Base-by-base conservation (phyloP, 345 rosid genomes). In the Raphanus sativus region DNA sequence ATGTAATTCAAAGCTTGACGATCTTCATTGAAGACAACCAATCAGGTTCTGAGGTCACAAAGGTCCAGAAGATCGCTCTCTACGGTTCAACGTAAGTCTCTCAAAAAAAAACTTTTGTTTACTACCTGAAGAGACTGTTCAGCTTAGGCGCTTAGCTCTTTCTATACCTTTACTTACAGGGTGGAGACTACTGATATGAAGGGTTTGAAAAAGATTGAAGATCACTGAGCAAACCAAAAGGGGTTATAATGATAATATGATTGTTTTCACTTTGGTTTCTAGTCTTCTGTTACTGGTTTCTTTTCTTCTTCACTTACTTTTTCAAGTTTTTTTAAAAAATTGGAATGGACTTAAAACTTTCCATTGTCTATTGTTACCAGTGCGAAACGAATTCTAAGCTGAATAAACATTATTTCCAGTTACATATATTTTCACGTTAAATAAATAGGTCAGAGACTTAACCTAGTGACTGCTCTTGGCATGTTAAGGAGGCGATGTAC, bases 161-260 rank as follows among this genome's bases (percentile, higher is more conserved):
- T 48, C 21, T 48, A n/a, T n/a, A 48, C 55, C 55, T 13, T 48
- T 13, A 21, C 6, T 50, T 25, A 10, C 87, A 90, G 96, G 76
- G 96, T 89, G 78, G 93, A 89, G 83, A 90, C 93, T 2, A 90
- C 93, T 29, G 96, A 90, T 86, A 87, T 90, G 93, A 90, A 90
- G 79, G 86, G 93, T 6, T 84, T 90, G 87, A 90, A 89, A 85
- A 89, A 90, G 83, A 77, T 90, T 13, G 96, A 90, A 83, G 91
- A 87, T 42, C 91, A 87, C 50, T 89, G 79, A 86, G 72, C 54
- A 67, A 67, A 50, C 74, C 21, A 21, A 67, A 50, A 66, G 45
- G 34, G 6, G 34, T 61, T 66, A 17, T 34, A n/a, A 60, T 59
- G 42, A 6, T 58, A 3, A 16, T 3, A 16, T 54, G 67, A 70